Evolutionary conservation across 164 flowering plant genomes (phyloP).

Genomic region (Magnolia changhungtana): DNA sequence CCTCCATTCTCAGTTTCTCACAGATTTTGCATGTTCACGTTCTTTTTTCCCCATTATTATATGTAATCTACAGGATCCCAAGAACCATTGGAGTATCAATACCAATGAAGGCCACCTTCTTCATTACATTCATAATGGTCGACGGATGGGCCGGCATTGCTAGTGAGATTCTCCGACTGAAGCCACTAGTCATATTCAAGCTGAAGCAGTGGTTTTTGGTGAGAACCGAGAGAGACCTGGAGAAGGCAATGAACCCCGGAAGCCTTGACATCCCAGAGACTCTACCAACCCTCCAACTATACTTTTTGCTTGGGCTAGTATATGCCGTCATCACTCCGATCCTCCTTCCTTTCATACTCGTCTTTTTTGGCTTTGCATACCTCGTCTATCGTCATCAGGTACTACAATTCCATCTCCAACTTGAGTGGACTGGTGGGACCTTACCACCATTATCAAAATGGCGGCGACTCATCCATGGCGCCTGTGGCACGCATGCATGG

Average conservation of each 20-base stretch:
- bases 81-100: constrained; percentile 93
- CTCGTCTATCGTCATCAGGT: constrained; percentile 98
- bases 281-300: constrained; percentile 81
- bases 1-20: too few relatives aligned
- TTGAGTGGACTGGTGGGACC: not conserved
- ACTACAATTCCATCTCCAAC: not conserved
- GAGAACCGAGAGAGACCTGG: constrained; percentile 88
- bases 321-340: constrained; percentile 91
- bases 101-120: constrained; percentile 98
- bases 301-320: constrained; percentile 86
- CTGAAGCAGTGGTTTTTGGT: constrained; percentile 87
- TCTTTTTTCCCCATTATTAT: not conserved
- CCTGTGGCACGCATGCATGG: not conserved
- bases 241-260: constrained; percentile 83
- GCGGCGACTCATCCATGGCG: not conserved
- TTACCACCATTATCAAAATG: not conserved
- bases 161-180: constrained; percentile 80
- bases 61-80: constrained; percentile 63
- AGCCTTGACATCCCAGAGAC: constrained; percentile 70
- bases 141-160: constrained; percentile 99
- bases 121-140: constrained; percentile 93
- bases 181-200: constrained; percentile 77
- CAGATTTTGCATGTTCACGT: not conserved
- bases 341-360: constrained; percentile 89
- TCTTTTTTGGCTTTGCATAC: constrained; percentile 90